Percentiles rank a stretch among this genome's conserved stretches.
Evolutionary conservation across 805 yeast species (phyloP).

Genomic region (Starmerella potacharoeniae): DNA sequence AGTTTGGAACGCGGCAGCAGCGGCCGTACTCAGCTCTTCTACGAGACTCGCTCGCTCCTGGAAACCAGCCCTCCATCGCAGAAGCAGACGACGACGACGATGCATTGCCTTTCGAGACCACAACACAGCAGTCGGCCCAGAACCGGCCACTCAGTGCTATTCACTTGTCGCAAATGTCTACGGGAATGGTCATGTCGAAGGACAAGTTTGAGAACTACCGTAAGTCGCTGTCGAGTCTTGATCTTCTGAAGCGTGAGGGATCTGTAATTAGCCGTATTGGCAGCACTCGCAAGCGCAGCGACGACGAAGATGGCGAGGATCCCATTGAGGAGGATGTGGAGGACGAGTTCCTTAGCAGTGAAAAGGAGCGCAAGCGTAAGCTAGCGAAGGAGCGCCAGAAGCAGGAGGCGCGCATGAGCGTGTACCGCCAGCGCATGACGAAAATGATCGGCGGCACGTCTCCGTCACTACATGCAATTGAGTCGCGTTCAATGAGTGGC

Average conservation of each 20-base stretch:
- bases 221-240: constrained; percentile 15
- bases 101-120: constrained; percentile 22
- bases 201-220: constrained; percentile 24
- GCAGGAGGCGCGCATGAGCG: constrained; percentile 33
- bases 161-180: constrained; percentile 13
- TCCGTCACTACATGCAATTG: background rate
- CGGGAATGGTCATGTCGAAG: constrained; percentile 22
- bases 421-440: constrained; percentile 34
- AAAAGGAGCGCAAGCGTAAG: constrained; percentile 18
- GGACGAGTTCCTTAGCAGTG: constrained; percentile 22
- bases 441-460: constrained; percentile 27
- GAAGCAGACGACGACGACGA: constrained; percentile 20
- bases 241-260: constrained; percentile 16
- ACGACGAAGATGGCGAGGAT: constrained; percentile 27
- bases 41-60: background rate
- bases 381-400: constrained; percentile 24
- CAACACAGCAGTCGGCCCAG: constrained; percentile 18
- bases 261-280: constrained; percentile 9
- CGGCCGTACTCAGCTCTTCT: constrained; percentile 6
- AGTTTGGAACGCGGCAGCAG: background rate
- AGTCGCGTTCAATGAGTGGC: constrained; percentile 1
- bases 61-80: background rate
- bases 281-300: background rate
- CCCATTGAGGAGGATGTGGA: constrained; percentile 32
- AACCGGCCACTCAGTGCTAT: constrained; percentile 14